Conservation (phyloP, 2,329 filamentous ascomycete species). For the Neoscytalidium dimidiatum region DNA sequence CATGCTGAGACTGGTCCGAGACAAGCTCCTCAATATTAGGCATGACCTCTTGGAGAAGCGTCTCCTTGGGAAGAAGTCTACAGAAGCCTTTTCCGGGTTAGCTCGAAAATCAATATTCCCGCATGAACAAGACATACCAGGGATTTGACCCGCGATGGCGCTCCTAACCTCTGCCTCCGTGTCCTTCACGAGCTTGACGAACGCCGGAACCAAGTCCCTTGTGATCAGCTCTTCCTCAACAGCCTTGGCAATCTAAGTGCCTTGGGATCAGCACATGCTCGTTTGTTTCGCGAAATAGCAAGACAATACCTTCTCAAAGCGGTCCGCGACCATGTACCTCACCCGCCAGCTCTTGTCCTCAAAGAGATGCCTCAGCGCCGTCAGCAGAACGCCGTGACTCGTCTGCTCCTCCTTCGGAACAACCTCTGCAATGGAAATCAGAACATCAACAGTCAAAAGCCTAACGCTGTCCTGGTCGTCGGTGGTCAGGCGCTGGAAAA, state of each 20-base stretch:
- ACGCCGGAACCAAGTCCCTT: conserved; percentile 90
- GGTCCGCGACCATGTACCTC: conserved; percentile 97
- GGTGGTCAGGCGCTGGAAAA: conserved; percentile 94
- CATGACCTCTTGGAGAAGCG: conserved; percentile 94
- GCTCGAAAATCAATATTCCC: conserved; percentile 21
- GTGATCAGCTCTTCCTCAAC: conserved; percentile 96
- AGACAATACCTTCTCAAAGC: conserved; percentile 82
- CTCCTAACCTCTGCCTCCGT: conserved; percentile 97
- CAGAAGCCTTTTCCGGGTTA: conserved; percentile 74
- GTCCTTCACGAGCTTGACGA: conserved; percentile 97
- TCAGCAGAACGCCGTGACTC: conserved; percentile 90
- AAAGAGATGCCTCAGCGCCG: conserved; percentile 87
- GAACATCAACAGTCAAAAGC: conserved; percentile 90
- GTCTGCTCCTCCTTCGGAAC: conserved; percentile 98
- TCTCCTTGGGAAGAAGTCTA: conserved; percentile 79
- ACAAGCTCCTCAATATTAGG: conserved; percentile 93
- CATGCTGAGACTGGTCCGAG: conserved; percentile 93
- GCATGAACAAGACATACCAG: conserved; percentile 52
- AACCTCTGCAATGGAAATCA: conserved; percentile 94
- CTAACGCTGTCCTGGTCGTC: conserved; percentile 98
- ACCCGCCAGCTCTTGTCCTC: conserved; percentile 99
- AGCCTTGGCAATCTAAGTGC: conserved; percentile 86
- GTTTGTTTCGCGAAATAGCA: not conserved
- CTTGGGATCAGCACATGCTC: conserved; percentile 29
- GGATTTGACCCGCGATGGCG: conserved; percentile 95